These are phyloP conservation scores for Xylariaceae sp. DNA, from an alignment of 2,329 filamentous ascomycete species.

Conservation along the genomic window DNA sequence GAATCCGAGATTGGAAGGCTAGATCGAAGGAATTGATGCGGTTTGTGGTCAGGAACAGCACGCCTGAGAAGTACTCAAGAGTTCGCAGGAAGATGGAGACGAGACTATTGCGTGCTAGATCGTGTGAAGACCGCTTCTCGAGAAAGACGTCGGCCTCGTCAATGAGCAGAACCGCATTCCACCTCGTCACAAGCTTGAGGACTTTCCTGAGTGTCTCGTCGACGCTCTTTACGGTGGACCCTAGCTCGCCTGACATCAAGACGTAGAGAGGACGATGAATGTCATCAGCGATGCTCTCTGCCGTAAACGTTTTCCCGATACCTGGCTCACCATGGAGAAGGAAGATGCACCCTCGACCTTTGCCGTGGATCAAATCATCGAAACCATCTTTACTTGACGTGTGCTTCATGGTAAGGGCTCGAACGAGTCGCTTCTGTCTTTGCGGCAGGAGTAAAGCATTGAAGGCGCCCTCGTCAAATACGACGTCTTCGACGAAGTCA, in stretches of 20 bases:
- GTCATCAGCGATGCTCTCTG: conserved; percentile 11
- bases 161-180: conserved; percentile 11
- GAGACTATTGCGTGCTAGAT: conserved; percentile 17
- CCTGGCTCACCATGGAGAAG: conserved; percentile 12
- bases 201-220: conserved; percentile 8
- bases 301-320: conserved; percentile 13
- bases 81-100: conserved; percentile 20
- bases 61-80: conserved; percentile 19
- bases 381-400: conserved; percentile 3
- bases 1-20: conserved; percentile 21
- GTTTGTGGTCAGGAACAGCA: conserved; percentile 21
- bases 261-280: conserved; percentile 12
- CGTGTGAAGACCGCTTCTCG: conserved; percentile 4
- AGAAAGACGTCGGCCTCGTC: conserved; percentile 13
- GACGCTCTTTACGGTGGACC: conserved; percentile 8
- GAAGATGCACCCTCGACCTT: conserved; percentile 10
- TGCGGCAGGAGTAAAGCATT: conserved; percentile 8
- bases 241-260: conserved; percentile 13
- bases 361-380: conserved; percentile 8
- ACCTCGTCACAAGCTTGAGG: conserved; percentile 6
- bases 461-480: conserved; percentile 8
- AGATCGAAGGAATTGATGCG: conserved; percentile 18
- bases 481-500: conserved; percentile 6
- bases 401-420: conserved; percentile 7
- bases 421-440: conserved; percentile 10